Evolutionary conservation across 108 stramenopile species (phyloP), one percentile per base, ranked within the genome.

Genomic region (Licmophora abbreviata): DNA sequence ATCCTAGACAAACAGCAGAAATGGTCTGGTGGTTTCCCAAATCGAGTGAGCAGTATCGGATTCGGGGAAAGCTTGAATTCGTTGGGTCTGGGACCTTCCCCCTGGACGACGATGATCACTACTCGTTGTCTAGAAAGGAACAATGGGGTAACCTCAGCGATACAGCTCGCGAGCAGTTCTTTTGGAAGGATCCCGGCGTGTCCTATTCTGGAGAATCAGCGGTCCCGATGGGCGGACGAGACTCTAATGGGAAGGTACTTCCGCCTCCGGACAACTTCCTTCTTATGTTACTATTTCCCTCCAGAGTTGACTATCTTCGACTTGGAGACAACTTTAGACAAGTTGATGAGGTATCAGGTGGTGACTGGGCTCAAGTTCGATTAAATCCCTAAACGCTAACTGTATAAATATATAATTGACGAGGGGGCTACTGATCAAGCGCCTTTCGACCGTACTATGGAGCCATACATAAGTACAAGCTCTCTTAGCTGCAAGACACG

Each of bases 1-100:
- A 67, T 43, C 44, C 48, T 10, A n/a, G n/a, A n/a, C 38, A 52
- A 27, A 65, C 51, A 17, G 71, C 64, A 6, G 92, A 93, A 63
- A 51, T 93, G 58, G 80, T 86, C 0, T 93, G 88, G 88, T 93
- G 92, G 88, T 90, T 93, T 57, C 63, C 83, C 31, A 79, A 81
- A 59, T 63, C 74, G 0, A 83, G 73, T 48, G 92, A 93, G 74
- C 92, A 93, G 54, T 93, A 86, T 66, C 70, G 92, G 1, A 54
- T 93, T 17, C 66, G 83, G 8, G 92, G 92, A 30, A 38, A 68
- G 4, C 42, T 89, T 15, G 38, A 65, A 27, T 83, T 83, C 57
- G 75, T 89, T 1, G 87, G 90, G 26, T 58, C 41, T n/a, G 69
- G 68, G 20, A 34, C 58, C 37, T 36, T 64, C 33, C 10, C 18